These are phyloP conservation scores for Ensete glaucum DNA, from an alignment of 176 grass and related monocot species.

Conservation along the genomic window DNA sequence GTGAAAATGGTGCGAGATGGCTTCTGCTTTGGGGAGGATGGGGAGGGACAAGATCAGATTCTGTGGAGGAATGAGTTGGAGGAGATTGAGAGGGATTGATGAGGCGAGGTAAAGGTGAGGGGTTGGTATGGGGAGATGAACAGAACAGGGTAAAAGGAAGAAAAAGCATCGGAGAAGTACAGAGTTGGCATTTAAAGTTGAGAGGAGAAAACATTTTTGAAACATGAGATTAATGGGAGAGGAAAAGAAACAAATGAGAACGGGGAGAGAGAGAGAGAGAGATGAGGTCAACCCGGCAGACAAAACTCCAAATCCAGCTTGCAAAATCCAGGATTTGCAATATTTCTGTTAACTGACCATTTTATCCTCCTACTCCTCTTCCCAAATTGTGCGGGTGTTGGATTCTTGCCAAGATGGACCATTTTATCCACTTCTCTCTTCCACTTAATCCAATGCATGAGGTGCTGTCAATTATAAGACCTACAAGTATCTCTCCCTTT, in stretches of 20 bases:
- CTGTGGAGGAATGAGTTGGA: conserved; percentile 4
- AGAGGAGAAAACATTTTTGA: conserved; percentile 1
- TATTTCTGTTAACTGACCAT: background rate
- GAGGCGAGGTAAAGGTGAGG: background rate
- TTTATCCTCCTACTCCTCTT: background rate
- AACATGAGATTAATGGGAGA: background rate
- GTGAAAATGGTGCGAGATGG: background rate
- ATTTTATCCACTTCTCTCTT: too few species aligned
- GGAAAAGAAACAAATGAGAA: background rate
- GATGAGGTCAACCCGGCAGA: background rate
- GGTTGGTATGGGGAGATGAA: too few species aligned
- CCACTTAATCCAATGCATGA: too few species aligned
- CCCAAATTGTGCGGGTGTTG: background rate
- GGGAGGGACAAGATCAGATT: background rate
- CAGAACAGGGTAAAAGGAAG: background rate
- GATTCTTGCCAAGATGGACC: too few species aligned
- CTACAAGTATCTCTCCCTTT: too few species aligned
- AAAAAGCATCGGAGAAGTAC: background rate
- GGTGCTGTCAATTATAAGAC: too few species aligned
- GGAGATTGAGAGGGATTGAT: background rate
- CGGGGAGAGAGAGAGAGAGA: background rate
- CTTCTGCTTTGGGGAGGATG: too few species aligned
- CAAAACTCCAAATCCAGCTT: conserved; percentile 16
- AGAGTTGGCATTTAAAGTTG: background rate
- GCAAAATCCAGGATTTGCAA: background rate